phyloP scores from a whole-genome alignment of 2,329 filamentous ascomycete genomes.

The Drechslerella dactyloides region DNA sequence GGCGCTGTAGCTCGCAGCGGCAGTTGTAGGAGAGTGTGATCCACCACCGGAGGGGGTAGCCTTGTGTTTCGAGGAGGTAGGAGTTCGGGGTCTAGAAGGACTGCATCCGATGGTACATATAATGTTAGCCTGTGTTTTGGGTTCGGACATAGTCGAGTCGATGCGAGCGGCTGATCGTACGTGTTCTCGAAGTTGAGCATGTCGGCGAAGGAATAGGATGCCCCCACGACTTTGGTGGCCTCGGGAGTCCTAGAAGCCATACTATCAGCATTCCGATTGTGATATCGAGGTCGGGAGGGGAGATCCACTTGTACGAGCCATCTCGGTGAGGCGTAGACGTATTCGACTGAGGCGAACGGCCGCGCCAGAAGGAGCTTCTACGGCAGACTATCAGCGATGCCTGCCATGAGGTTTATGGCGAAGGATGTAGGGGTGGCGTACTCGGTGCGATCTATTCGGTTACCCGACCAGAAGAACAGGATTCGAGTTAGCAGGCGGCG shows the following conservation, averaged over 20 bases:
- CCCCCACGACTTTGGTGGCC: constrained; percentile 72
- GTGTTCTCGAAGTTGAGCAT: constrained; percentile 84
- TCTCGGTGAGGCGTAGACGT: constrained; percentile 65
- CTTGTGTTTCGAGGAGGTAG: constrained; percentile 65
- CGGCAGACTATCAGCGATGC: constrained; percentile 13
- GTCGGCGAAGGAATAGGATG: constrained; percentile 94
- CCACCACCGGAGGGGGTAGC: constrained; percentile 60
- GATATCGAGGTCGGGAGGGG: constrained; percentile 13
- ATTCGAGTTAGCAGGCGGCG: constrained; percentile 52
- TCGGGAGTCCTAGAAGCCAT: constrained; percentile 52
- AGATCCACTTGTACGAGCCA: constrained; percentile 63
- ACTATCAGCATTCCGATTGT: constrained; percentile 5
- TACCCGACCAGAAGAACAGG: constrained; percentile 28
- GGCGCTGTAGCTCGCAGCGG: constrained; percentile 76
- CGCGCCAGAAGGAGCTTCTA: constrained; percentile 76
- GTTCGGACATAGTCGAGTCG: constrained; percentile 8
- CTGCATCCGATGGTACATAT: constrained; percentile 5
- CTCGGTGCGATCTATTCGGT: constrained; percentile 54
- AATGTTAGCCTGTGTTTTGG: constrained; percentile 23
- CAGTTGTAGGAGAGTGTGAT: constrained; percentile 56
- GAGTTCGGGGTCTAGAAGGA: constrained; percentile 55
- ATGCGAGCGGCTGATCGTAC: constrained; percentile 60
- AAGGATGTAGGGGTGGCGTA: constrained; percentile 27
- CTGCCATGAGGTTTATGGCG: background rate
- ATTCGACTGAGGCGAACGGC: constrained; percentile 60